phyloP scores from a whole-genome alignment of 192 early-diverging fungal genomes.

The Nowakowskiella sp. region DNA sequence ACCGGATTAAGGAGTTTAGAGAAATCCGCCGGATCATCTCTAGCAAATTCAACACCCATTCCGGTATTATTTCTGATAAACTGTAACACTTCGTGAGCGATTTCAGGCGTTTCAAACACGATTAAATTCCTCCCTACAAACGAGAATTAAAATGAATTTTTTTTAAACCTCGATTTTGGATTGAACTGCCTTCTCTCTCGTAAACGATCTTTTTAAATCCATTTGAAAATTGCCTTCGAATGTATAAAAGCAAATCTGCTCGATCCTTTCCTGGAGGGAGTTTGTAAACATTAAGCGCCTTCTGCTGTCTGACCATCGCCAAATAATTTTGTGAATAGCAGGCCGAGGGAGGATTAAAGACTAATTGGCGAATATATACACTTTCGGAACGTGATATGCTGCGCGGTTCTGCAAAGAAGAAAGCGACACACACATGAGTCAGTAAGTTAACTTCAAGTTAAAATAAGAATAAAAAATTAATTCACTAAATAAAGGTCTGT shows the following conservation, averaged over 20 bases:
- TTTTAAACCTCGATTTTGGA: no score
- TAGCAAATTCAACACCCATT: conserved; percentile 4
- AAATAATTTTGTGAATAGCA: no score
- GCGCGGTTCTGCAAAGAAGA: no score
- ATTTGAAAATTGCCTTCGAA: conserved; percentile 5
- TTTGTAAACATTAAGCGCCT: conserved; percentile 14
- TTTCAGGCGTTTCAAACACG: neutral
- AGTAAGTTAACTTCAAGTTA: no score
- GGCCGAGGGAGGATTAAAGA: no score
- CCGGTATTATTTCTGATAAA: conserved; percentile 4
- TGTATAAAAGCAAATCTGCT: conserved; percentile 16
- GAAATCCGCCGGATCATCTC: conserved; percentile 5
- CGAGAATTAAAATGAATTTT: neutral
- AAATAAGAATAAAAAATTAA: no score
- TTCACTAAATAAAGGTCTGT: no score
- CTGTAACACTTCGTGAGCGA: conserved; percentile 5
- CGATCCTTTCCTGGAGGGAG: conserved; percentile 25
- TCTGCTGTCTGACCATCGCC: conserved; percentile 2
- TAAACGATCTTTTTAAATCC: conserved; percentile 16
- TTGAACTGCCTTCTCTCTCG: conserved; percentile 13
- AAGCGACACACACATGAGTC: no score
- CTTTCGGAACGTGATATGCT: no score
- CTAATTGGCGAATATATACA: no score
- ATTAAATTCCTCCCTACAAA: conserved; percentile 9
- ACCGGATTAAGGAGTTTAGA: neutral